These are phyloP conservation scores for Santalum album DNA, from an alignment of 164 flowering plant genomes.

Conservation along the genomic window DNA sequence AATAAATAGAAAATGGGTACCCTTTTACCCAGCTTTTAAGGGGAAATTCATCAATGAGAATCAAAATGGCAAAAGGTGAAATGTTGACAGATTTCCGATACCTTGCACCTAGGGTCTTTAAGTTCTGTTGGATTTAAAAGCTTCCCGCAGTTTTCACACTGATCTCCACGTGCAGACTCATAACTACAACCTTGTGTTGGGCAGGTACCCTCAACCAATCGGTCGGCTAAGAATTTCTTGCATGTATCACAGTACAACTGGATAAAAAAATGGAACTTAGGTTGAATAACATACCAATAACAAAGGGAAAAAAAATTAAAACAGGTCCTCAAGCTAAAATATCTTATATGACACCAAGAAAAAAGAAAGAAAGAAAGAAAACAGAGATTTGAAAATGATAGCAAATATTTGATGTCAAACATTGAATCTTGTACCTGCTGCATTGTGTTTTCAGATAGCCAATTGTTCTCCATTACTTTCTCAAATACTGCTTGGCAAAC, in stretches of 20 bases:
- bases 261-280: constrained; percentile 9
- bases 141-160: constrained; percentile 87
- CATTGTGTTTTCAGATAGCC: constrained; percentile 85
- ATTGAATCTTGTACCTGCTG: constrained; percentile 47
- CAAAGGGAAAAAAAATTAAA: not conserved
- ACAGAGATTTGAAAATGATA: not conserved
- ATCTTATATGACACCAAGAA: too few species aligned
- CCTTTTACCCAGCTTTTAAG: too few species aligned
- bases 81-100: constrained; percentile 1
- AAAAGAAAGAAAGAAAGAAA: not conserved
- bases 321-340: not conserved
- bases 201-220: constrained; percentile 88
- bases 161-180: constrained; percentile 93
- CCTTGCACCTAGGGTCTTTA: constrained; percentile 86
- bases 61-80: too few species aligned
- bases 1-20: too few species aligned
- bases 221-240: constrained; percentile 75
- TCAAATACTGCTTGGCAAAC: constrained; percentile 80
- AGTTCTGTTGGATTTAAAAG: constrained; percentile 90
- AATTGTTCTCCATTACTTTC: constrained; percentile 69
- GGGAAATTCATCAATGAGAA: too few species aligned
- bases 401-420: not conserved
- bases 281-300: not conserved
- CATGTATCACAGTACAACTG: constrained; percentile 90
- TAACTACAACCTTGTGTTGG: constrained; percentile 67